Evolutionary conservation across 345 rosid species (phyloP), one percentile per base, ranked within the genome.

Genomic region (Aquilaria malaccensis): DNA sequence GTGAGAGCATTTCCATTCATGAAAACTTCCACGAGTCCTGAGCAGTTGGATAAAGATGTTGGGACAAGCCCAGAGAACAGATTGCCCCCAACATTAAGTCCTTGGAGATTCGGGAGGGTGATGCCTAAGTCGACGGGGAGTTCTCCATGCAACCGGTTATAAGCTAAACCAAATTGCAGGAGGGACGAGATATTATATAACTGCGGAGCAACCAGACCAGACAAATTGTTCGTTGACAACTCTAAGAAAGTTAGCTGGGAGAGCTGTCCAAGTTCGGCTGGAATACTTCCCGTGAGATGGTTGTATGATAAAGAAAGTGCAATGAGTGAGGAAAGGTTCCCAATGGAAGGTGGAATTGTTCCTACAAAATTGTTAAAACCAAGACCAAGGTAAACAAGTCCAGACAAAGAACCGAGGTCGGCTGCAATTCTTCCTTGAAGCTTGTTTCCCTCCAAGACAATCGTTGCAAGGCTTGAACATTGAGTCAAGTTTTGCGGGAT

Each of bases 111-210:
- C 4, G 74, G 73, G 45, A 65, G 71, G 12, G 50, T 33, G 32
- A 50, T 30, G 14, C 63, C 68, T 9, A 70, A 47, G 46, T 50
- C n/a, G 30, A 49, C 11, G 4, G 68, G 74, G 15, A 76, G 66
- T 11, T n/a, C 56, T 13, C 76, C 71, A 15, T 70, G 48, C 1
- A 77, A 48, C n/a, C 58, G 67, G 37, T 72, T 76, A 7, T 1
- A 3, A 3, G 68, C 9, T 33, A 70, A 10, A 6, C 58, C 29
- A 0, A 72, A 1, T 22, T 33, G 2, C 0, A 3, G 7, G 9
- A 68, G 33, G 1, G 66, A 53, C 15, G 74, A 76, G 1, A 67
- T 33, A 31, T 75, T 75, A 54, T 9, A 61, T 0, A 71, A 14
- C 12, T 61, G 61, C 0, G 65, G 45, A 52, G 73, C 70, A 50